Base-by-base conservation (phyloP, 139 green algal genomes). In the Micractinium sp. region DNA sequence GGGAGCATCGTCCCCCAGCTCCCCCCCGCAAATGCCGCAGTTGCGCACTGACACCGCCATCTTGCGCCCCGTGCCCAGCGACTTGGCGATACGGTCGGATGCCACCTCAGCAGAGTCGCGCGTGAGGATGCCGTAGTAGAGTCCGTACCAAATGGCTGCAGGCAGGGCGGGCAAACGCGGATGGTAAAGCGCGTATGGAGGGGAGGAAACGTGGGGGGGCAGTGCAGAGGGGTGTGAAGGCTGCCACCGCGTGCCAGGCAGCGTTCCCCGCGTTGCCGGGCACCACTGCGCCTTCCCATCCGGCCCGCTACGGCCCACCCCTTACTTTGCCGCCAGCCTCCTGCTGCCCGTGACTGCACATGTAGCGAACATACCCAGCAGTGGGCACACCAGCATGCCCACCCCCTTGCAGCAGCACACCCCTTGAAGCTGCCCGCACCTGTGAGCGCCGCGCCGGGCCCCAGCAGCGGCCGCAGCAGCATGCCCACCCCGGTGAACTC, bases 111-210 rank as follows among this genome's bases (percentile, higher is more conserved):
- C 97, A 25, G 92, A 96, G 89, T 99, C 97, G 0, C 97, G 91
- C 0, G 94, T 95, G 56, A 99, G 90, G 33, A 98, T 94, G 61
- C 97, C 97, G 92, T 97, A 99, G 90, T 98, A 99, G 12, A 98
- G 81, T 0, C 97, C 96, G 90, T 98, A 99, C 95, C 71, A 95
- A 31, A 77, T 91, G 89, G 79, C 60, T 63, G 53, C 61, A 84
- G 14, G 78, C 67, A 36, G 13, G 22, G 38, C 36, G 78, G n/a
- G 9, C 31, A 39, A 1, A 41, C 47, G 31, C 63, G 18, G 63
- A 12, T 23, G 63, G 20, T 2, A 12, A 12, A 2, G 63, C 63
- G 63, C 33, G 53, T 3, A 86, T 13, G 56, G 31, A 53, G 47
- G 60, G 47, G 16, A 38, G 80, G 80, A 41, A 39, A 29, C 3